Conservation (phyloP, 208 protist genomes). For the Strigomonas culicis region DNA sequence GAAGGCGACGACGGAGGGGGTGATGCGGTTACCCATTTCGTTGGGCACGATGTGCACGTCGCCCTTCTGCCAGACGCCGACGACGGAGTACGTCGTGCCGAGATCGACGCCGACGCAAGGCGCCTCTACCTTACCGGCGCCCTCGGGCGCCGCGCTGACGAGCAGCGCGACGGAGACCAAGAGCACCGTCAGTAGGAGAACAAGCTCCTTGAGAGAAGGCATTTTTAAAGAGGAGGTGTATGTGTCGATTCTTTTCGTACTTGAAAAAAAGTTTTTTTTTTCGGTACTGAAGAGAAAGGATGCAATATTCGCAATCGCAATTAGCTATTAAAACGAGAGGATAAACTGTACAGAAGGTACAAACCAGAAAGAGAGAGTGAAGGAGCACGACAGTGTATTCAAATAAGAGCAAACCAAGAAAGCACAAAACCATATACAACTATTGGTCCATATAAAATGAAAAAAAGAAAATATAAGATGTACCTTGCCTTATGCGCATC, state of each 20-base stretch:
- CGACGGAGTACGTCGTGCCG: constrained; percentile 96
- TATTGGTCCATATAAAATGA: not conserved
- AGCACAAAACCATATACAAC: not conserved
- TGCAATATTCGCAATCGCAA: not conserved
- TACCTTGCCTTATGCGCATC: not conserved
- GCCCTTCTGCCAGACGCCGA: constrained; percentile 83
- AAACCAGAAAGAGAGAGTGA: not conserved
- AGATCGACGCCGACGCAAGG: constrained; percentile 89
- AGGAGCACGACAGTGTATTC: not conserved
- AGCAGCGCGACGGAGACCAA: not conserved
- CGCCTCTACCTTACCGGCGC: not conserved
- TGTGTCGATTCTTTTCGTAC: not conserved
- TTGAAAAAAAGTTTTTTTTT: not conserved
- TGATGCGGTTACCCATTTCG: constrained; percentile 99
- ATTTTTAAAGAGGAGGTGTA: not conserved
- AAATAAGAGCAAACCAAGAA: not conserved
- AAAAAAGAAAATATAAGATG: not conserved
- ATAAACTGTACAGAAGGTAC: not conserved
- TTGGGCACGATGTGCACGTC: constrained; percentile 98
- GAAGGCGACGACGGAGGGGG: constrained; percentile 99
- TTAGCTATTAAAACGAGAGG: not conserved
- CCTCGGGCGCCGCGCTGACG: not conserved
- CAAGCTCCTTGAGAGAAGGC: not conserved
- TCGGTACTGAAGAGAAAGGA: not conserved
- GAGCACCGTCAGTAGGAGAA: not conserved